Evolutionary conservation across 768 basidiomycete genomes (phyloP), one percentile per base, ranked within the genome.

Genomic region (Tulasnella sp.): DNA sequence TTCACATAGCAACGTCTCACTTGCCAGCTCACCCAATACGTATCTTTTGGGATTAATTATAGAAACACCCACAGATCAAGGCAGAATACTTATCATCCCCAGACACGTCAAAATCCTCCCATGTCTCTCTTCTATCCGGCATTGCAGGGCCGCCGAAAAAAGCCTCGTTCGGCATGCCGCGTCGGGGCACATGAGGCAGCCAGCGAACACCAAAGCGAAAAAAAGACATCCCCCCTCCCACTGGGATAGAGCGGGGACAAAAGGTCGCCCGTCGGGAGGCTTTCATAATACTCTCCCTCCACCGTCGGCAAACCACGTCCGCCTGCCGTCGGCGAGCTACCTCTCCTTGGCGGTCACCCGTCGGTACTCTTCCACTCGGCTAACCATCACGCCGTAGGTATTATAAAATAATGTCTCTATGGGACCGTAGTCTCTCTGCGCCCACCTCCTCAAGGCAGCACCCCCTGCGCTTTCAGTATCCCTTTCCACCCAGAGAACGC

Each of bases 401-500:
- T 22, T 11, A 26, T 26, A 26, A 59, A 59, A 59, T 59, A 59
- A 59, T 59, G 52, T 59, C 52, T 26, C 52, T 12, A 59, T 29
- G 52, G 26, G 29, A 59, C 22, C 22, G 52, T 59, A 59, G 52
- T 29, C 52, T 29, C 52, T 26, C 22, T 47, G 19, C 44, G 9
- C 26, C 52, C 52, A 29, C 26, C 52, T 59, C 9, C 17, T 47
- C 44, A 65, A 19, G 22, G 63, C 35, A 65, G 76, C 4, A 89
- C 75, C 14, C 90, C 90, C 63, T 83, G 84, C 75, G 90, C 92
- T 77, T 85, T 89, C 62, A 86, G 79, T 64, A 94, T 90, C 5
- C 89, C 89, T 66, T 80, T 82, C 87, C 90, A 92, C 77, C 91
- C 91, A 74, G 85, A 85, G 69, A 84, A 77, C 29, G 92, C 77